Evolutionary conservation across 345 rosid species (phyloP).

Genomic region (Citrus mangshanensis): DNA sequence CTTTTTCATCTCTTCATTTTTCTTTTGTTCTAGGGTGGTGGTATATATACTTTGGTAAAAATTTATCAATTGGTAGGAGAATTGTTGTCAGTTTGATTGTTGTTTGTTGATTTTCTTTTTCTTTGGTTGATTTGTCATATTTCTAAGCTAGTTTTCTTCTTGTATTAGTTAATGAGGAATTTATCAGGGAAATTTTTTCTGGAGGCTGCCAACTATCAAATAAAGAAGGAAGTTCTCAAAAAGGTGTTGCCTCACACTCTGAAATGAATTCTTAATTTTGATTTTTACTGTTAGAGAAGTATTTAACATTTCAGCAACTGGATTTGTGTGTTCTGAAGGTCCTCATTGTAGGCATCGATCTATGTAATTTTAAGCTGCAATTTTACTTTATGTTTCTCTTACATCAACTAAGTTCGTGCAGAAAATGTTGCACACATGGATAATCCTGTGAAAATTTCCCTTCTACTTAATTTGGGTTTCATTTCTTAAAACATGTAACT

Average conservation of each 20-base stretch:
- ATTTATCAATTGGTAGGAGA: slow-evolving; percentile 69
- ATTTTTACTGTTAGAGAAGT: too few species aligned
- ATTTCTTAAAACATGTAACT: not conserved
- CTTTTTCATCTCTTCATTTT: slow-evolving; percentile 16
- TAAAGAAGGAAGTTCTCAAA: slow-evolving; percentile 67
- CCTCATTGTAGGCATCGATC: not conserved
- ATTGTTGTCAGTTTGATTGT: not conserved
- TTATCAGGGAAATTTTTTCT: slow-evolving; percentile 55
- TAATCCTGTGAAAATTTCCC: not conserved
- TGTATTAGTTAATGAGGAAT: slow-evolving; percentile 54
- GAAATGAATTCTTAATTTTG: not conserved
- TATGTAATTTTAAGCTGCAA: not conserved
- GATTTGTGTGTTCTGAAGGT: not conserved
- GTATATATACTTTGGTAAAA: slow-evolving; percentile 70
- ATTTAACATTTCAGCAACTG: not conserved
- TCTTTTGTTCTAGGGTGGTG: slow-evolving; percentile 50
- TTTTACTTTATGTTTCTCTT: not conserved
- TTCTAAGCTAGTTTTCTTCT: slow-evolving; percentile 12
- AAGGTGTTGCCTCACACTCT: slow-evolving; percentile 38
- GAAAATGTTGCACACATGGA: not conserved
- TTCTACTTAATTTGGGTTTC: not conserved
- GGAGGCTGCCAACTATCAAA: slow-evolving; percentile 87
- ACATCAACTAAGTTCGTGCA: not conserved
- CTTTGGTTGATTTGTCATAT: slow-evolving; percentile 13
- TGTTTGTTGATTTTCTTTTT: not conserved